Evolutionary conservation across 208 protist genomes (phyloP).

Genomic region (Jaenimonas drosophilae): DNA sequence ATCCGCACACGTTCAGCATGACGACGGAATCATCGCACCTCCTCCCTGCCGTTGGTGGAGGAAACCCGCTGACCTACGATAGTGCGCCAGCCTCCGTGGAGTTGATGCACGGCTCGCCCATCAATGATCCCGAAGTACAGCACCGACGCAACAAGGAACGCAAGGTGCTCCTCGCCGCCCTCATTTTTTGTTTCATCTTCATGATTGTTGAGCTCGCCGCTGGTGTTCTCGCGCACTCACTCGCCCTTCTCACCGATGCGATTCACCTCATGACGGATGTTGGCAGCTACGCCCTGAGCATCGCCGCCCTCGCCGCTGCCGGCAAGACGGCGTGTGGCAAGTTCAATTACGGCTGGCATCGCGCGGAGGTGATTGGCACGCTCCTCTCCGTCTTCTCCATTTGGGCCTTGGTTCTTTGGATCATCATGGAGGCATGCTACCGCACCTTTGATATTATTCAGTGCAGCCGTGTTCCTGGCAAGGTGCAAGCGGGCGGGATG

Average conservation of each 20-base stretch:
- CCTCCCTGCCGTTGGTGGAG: too few relatives aligned
- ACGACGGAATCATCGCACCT: too few relatives aligned
- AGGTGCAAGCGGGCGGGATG: too few relatives aligned
- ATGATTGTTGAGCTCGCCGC: slow-evolving; percentile 80
- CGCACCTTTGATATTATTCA: slow-evolving; percentile 47
- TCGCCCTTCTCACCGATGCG: slow-evolving; percentile 88
- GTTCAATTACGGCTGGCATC: slow-evolving; percentile 86
- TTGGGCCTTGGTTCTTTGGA: slow-evolving; percentile 76
- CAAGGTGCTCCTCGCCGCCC: slow-evolving; percentile 38
- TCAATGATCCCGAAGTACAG: slow-evolving; percentile 24
- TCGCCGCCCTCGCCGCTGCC: slow-evolving; percentile 67
- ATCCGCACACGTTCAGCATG: too few relatives aligned
- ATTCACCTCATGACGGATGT: slow-evolving; percentile 87
- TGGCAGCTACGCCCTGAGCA: slow-evolving; percentile 72
- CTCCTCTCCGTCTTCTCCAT: slow-evolving; percentile 86
- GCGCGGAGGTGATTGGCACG: slow-evolving; percentile 87
- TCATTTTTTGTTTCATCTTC: slow-evolving; percentile 73
- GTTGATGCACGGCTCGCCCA: too few relatives aligned
- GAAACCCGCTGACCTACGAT: too few relatives aligned
- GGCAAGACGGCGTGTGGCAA: slow-evolving; percentile 43
- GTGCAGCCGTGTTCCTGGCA: slow-evolving; percentile 39
- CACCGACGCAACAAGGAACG: slow-evolving; percentile 47
- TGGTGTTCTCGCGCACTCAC: slow-evolving; percentile 72
- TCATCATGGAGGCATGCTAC: slow-evolving; percentile 67
- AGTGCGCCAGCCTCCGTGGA: too few relatives aligned